Percentiles rank a stretch among this genome's conserved stretches.
These are phyloP conservation scores for Arctium minus DNA, from an alignment of 129 eudicot species.

Conservation along the genomic window DNA sequence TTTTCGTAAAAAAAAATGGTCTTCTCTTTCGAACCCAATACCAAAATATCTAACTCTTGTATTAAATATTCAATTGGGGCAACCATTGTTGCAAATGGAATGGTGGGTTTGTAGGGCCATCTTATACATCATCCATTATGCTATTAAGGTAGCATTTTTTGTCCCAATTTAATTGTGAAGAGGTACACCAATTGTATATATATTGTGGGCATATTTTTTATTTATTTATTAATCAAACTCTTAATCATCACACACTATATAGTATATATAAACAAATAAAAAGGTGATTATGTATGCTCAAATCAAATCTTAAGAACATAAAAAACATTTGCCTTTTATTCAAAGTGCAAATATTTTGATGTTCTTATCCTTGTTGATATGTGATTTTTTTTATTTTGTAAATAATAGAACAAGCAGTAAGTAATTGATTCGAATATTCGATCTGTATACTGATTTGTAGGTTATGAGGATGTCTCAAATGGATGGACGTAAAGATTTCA, in stretches of 20 bases:
- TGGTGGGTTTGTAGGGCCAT: conserved; percentile 4
- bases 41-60: background rate
- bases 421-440: background rate
- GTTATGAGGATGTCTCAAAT: background rate
- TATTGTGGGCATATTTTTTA: conserved; percentile 10
- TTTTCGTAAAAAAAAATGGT: background rate
- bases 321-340: conserved; percentile 19
- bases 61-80: background rate
- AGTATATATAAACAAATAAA: conserved; percentile 3
- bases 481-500: background rate
- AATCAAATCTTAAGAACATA: background rate
- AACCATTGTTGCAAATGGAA: background rate
- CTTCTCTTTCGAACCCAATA: background rate
- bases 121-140: conserved; percentile 8
- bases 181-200: conserved; percentile 19
- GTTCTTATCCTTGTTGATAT: background rate
- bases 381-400: background rate
- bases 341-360: background rate
- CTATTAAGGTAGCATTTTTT: conserved; percentile 2
- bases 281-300: conserved; percentile 4
- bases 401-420: background rate
- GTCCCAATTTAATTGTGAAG: conserved; percentile 15
- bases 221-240: background rate
- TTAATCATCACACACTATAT: conserved; percentile 7
- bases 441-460: background rate